Percentiles rank a stretch among this genome's conserved stretches.
Conservation (phyloP, 2,329 filamentous ascomycete species). For the Hymenoscyphus infarciens region DNA sequence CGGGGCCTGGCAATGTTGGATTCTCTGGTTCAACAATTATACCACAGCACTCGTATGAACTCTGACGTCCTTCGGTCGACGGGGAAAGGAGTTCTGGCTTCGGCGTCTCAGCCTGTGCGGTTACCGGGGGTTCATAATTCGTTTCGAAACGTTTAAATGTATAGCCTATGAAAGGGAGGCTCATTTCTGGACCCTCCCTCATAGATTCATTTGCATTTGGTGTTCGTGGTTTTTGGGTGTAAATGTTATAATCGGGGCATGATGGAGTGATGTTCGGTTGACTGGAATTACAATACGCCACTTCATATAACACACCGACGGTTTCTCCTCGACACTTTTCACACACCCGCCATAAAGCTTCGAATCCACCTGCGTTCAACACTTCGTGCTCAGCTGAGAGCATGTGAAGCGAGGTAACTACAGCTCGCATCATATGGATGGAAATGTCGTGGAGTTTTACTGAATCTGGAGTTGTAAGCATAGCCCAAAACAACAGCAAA, state of each 20-base stretch:
- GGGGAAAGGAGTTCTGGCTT: no score
- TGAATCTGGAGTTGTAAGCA: neutral
- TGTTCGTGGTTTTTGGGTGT: no score
- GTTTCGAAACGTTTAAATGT: conserved; percentile 95
- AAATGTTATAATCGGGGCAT: no score
- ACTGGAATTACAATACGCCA: neutral
- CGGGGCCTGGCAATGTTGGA: no score
- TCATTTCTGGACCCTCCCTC: conserved; percentile 82
- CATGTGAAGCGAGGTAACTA: conserved; percentile 4
- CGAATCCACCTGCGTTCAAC: neutral
- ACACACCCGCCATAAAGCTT: neutral
- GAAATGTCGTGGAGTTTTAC: neutral
- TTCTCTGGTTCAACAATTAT: no score
- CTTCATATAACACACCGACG: neutral
- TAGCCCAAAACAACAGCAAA: neutral
- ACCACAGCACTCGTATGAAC: no score
- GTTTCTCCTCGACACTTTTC: neutral
- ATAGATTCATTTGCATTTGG: no score
- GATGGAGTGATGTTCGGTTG: neutral
- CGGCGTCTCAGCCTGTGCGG: no score
- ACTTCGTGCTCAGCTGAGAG: conserved; percentile 2
- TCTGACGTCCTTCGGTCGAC: no score
- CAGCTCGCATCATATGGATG: neutral
- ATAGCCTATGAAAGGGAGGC: conserved; percentile 91
- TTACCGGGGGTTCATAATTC: conserved; percentile 50